A percentile compares a stretch with the other conserved stretches of the same genome.
These are phyloP conservation scores for Starmerella davenportii DNA, from an alignment of 805 yeast species.

Conservation along the genomic window DNA sequence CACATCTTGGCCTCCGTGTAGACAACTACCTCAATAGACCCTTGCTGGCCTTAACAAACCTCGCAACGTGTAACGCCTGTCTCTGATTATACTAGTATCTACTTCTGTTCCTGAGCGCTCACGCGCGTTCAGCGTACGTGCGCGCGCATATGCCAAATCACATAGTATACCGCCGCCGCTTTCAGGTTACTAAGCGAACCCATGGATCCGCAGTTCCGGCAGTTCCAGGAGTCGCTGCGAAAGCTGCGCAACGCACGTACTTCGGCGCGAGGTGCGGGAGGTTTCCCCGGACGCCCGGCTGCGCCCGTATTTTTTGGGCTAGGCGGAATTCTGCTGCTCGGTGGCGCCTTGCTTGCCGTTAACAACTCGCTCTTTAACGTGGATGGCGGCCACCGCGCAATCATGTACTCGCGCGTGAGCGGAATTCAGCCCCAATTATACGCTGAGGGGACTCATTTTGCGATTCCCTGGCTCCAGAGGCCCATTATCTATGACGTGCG, in stretches of 20 bases:
- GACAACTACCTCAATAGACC: too few species aligned
- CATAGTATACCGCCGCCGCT: too few species aligned
- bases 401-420: constrained; percentile 68
- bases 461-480: constrained; percentile 85
- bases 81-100: too few species aligned
- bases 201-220: constrained; percentile 9
- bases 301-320: constrained; percentile 35
- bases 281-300: constrained; percentile 2
- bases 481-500: constrained; percentile 88
- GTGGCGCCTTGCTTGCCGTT: constrained; percentile 36
- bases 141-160: too few species aligned
- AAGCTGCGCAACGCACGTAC: constrained; percentile 4
- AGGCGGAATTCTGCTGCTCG: constrained; percentile 42
- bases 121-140: too few species aligned
- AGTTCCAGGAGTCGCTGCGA: constrained; percentile 12
- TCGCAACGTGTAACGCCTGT: too few species aligned
- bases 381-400: constrained; percentile 98
- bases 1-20: too few species aligned
- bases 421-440: constrained; percentile 74
- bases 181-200: too few species aligned
- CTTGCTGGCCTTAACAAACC: too few species aligned
- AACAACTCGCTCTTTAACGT: constrained; percentile 57
- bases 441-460: constrained; percentile 87
- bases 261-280: constrained; percentile 5
- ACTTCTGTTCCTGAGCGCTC: too few species aligned